A percentile compares a stretch with the other conserved stretches of the same genome.
phyloP scores from a whole-genome alignment of 352 stramenopile species.

The Peronospora belbahrii region DNA sequence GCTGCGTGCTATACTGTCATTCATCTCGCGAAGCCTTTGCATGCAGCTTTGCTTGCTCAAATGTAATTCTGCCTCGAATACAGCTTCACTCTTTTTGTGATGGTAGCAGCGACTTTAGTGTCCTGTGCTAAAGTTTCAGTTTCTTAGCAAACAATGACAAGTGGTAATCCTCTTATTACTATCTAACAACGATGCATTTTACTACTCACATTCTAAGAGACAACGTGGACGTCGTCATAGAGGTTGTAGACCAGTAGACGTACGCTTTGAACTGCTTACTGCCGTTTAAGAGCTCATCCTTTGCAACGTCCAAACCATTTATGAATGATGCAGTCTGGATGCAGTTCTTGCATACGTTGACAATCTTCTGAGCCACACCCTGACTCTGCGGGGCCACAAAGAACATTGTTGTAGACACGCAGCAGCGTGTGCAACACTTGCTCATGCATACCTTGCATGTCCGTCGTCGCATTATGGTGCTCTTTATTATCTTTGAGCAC shows the following conservation, averaged over 20 bases:
- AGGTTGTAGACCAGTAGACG: constrained; percentile 10
- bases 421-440: constrained; percentile 21
- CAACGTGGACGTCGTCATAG: constrained; percentile 16
- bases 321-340: constrained; percentile 6
- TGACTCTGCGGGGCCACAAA: constrained; percentile 15
- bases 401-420: constrained; percentile 30
- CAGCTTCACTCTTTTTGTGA: too few relatives aligned
- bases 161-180: constrained; percentile 11
- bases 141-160: too few relatives aligned
- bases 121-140: too few relatives aligned
- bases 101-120: too few relatives aligned
- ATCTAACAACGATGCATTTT: too few relatives aligned
- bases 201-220: constrained; percentile 12
- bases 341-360: constrained; percentile 24
- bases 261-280: constrained; percentile 9
- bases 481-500: constrained; percentile 16
- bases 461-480: constrained; percentile 14
- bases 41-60: too few relatives aligned
- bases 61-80: too few relatives aligned
- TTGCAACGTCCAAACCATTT: constrained; percentile 21
- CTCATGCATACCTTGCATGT: constrained; percentile 26
- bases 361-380: constrained; percentile 11
- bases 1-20: too few relatives aligned
- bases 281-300: constrained; percentile 15
- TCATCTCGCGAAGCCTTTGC: too few relatives aligned